Conservation (phyloP, 2,329 filamentous ascomycete genomes). For the Fusarium anguioides region DNA sequence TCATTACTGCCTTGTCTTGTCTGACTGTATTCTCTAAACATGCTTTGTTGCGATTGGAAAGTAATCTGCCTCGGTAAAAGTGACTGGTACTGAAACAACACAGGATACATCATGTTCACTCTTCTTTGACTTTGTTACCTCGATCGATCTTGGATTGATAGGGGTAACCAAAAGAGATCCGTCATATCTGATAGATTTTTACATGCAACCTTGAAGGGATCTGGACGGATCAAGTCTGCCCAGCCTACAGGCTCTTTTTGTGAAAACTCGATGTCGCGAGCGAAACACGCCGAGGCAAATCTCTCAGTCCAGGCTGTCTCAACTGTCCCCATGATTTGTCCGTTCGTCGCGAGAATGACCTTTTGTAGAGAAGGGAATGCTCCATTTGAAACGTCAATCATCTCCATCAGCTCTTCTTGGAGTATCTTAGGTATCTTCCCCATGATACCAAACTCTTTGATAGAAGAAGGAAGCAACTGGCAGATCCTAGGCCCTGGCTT, state of each 20-base stretch:
- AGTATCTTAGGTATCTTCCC: accelerated
- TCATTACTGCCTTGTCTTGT: accelerated
- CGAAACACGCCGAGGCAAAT: background rate
- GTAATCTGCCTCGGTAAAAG: too few species aligned
- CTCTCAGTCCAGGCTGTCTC: accelerated
- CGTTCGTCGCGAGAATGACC: background rate
- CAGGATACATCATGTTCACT: too few species aligned
- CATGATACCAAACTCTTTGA: background rate
- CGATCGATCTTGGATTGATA: too few species aligned
- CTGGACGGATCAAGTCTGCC: too few species aligned
- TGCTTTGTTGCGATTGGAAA: background rate
- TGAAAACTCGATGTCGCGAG: background rate
- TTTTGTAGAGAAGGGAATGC: background rate
- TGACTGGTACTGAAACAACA: too few species aligned
- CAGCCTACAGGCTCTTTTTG: background rate
- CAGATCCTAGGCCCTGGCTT: background rate
- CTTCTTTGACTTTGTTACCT: too few species aligned
- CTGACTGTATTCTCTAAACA: accelerated
- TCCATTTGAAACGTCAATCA: background rate
- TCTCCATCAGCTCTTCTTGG: background rate
- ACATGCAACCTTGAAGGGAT: too few species aligned
- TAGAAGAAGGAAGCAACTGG: background rate
- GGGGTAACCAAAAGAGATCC: too few species aligned
- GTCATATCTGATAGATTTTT: too few species aligned
- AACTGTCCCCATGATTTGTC: background rate